Conservation (phyloP, 2,329 filamentous ascomycete species). For the Aspergillus novoparasiticus region DNA sequence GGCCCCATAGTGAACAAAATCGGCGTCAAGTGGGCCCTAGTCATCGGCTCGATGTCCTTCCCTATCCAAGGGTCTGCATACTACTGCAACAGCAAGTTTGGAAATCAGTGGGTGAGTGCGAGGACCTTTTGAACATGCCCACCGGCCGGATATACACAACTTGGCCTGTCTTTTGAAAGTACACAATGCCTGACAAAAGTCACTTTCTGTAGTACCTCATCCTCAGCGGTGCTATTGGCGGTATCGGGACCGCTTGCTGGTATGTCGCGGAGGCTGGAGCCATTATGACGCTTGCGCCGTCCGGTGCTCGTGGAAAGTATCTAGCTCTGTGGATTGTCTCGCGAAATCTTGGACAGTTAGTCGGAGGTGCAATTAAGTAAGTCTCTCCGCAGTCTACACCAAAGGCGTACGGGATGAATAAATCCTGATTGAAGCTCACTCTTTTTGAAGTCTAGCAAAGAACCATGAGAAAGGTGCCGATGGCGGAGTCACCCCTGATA, state of each 20-base stretch:
- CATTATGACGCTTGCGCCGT: conserved; percentile 53
- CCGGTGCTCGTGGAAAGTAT: conserved; percentile 51
- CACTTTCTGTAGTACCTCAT: conserved; percentile 39
- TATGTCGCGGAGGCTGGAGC: conserved; percentile 54
- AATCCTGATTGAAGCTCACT: not conserved
- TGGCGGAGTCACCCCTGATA: conserved; percentile 48
- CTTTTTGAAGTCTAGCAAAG: conserved; percentile 35
- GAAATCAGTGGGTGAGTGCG: conserved; percentile 49
- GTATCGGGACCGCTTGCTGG: conserved; percentile 50
- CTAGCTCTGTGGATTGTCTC: conserved; percentile 53
- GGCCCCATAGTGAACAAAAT: conserved; percentile 52
- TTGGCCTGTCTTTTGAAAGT: not conserved
- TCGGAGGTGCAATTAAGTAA: conserved; percentile 51
- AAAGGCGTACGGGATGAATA: not conserved
- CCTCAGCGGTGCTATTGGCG: conserved; percentile 41
- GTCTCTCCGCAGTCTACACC: conserved; percentile 13
- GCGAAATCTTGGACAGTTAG: conserved; percentile 50
- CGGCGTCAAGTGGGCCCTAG: conserved; percentile 51
- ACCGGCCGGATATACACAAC: not conserved
- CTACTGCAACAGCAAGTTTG: conserved; percentile 54
- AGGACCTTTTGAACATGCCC: not conserved
- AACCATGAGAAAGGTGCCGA: conserved; percentile 39
- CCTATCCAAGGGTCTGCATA: conserved; percentile 52
- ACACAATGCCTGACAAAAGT: not conserved
- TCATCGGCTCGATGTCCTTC: conserved; percentile 46